Evolutionary conservation across 2,329 filamentous ascomycete species (phyloP), one percentile per base, ranked within the genome.

Genomic region (Ilyonectria robusta): DNA sequence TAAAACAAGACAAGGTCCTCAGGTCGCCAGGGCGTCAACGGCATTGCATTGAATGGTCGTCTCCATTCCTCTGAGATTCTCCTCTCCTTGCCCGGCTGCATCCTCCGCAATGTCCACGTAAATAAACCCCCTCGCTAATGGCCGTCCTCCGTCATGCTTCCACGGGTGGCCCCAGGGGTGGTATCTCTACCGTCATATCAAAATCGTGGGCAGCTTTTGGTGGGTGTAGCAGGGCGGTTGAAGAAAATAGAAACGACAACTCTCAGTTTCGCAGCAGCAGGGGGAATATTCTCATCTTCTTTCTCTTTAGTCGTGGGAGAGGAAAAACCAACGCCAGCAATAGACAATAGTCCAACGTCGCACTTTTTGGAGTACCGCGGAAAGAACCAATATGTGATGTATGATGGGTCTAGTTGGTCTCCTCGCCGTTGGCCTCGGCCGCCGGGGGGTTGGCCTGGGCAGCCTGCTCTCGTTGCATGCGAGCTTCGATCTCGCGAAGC

Each of bases 401-500:
- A 71, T 70, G 61, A 69, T 65, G 68, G 75, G 75, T 76, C 73
- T 87, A 86, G 80, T 82, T 84, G 71, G 88, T 85, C 76, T 84
- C 80, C 63, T 88, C 85, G 80, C 86, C 87, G 74, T 89, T 89
- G 75, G 86, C 81, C 74, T 90, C 87, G 74, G 79, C 35, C 23
- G 29, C 72, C 60, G 78, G 75, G 71, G 74, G 80, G 58, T 80
- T 78, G 58, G 82, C 79, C 40, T 83, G 79, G 55, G 86, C 84
- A 79, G 89, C 91, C 72, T 91, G 88, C 84, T 97, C 94, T 81
- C 95, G 91, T 80, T 95, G 92, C 95, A 98, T 98, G 79, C 95
- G 93, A 70, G 95, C 95, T 85, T 98, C 95, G 80, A 99, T 98
- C 87, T 99, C 96, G 84, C 96, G 95, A 77, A 99, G 91, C 86